Percentiles rank a stretch among this genome's conserved stretches.
These are phyloP conservation scores for Dendrocalamus sinicus DNA, from an alignment of 176 grass and related monocot genomes.

Conservation along the genomic window DNA sequence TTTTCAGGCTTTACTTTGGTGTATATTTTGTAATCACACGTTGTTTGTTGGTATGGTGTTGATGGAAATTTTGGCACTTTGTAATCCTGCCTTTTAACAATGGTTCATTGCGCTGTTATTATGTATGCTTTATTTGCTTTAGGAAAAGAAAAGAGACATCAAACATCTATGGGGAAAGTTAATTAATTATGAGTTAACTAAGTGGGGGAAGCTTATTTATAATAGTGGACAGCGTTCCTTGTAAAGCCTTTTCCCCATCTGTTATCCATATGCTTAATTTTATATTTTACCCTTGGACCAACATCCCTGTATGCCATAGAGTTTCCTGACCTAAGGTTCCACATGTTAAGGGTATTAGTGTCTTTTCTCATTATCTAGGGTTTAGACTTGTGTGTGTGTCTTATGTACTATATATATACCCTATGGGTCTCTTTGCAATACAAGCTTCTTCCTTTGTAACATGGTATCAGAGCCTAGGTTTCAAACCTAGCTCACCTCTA, in stretches of 20 bases:
- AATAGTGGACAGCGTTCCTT: background rate
- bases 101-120: background rate
- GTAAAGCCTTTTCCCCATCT: background rate
- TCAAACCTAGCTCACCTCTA: too few relatives aligned
- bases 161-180: background rate
- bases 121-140: background rate
- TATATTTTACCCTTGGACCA: background rate
- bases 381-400: too few relatives aligned
- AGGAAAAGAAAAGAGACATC: background rate
- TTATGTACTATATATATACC: too few relatives aligned
- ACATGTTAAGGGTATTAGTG: too few relatives aligned
- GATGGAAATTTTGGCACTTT: background rate
- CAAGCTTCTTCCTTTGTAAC: too few relatives aligned
- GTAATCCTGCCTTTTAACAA: background rate
- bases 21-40: background rate
- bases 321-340: background rate
- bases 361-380: too few relatives aligned
- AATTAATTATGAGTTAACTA: background rate
- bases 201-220: background rate
- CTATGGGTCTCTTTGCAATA: too few relatives aligned
- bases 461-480: too few relatives aligned
- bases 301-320: background rate
- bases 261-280: background rate
- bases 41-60: background rate
- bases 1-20: background rate